Percentiles rank a stretch among this genome's conserved stretches.
These are phyloP conservation scores for Eruca vesicaria DNA, from an alignment of 441 rosid genomes.

Conservation along the genomic window DNA sequence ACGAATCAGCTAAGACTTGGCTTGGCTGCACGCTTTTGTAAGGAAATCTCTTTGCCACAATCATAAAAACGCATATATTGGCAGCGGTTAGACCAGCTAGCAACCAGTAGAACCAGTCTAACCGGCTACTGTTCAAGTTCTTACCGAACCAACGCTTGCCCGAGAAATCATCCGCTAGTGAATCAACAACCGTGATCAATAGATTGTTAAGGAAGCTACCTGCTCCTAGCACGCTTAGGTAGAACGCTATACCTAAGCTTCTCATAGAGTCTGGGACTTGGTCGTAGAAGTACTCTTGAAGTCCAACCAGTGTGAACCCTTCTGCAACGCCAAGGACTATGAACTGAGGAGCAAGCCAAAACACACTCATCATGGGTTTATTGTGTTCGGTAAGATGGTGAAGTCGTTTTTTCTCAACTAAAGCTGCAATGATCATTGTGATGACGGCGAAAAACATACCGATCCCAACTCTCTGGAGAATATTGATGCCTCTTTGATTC, in stretches of 20 bases:
- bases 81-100: slow-evolving; percentile 50
- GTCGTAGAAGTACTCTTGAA: slow-evolving; percentile 86
- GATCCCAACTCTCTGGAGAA: slow-evolving; percentile 82
- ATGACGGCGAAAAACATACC: slow-evolving; percentile 76
- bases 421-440: slow-evolving; percentile 70
- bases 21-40: slow-evolving; percentile 64
- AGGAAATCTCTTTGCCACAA: slow-evolving; percentile 62
- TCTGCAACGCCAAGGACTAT: slow-evolving; percentile 64
- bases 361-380: slow-evolving; percentile 50
- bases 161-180: slow-evolving; percentile 45
- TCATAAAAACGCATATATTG: slow-evolving; percentile 52
- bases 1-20: slow-evolving; percentile 43
- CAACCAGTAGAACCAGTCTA: slow-evolving; percentile 78
- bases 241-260: slow-evolving; percentile 79
- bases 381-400: slow-evolving; percentile 32
- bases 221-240: slow-evolving; percentile 75
- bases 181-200: slow-evolving; percentile 40
- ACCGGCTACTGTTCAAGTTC: slow-evolving; percentile 67
- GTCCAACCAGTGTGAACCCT: slow-evolving; percentile 72
- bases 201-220: slow-evolving; percentile 66
- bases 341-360: slow-evolving; percentile 83
- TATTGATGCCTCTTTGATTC: slow-evolving; percentile 72
- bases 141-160: slow-evolving; percentile 72
- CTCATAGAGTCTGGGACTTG: slow-evolving; percentile 91
- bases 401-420: slow-evolving; percentile 68